phyloP scores from a whole-genome alignment of 225 moss, liverwort and hornwort species.

The Pseudisothecium myosuroides region DNA sequence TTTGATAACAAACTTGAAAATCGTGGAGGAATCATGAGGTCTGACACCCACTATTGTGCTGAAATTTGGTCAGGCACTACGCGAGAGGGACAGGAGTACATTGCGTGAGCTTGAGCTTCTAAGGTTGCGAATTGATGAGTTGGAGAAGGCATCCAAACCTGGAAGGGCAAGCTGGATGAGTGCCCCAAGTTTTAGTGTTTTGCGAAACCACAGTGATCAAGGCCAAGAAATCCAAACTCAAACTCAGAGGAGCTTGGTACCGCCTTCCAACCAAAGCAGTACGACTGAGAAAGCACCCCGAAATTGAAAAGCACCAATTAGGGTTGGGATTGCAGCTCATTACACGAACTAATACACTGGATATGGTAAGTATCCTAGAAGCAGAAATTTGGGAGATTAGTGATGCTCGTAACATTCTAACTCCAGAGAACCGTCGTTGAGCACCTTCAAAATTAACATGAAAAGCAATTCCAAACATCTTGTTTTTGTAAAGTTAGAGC shows the following conservation, averaged over 20 bases:
- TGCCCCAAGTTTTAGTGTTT: not conserved
- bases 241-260: not conserved
- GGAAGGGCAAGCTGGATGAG: not conserved
- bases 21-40: not conserved
- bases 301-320: not conserved
- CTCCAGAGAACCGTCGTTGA: too few relatives aligned
- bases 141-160: slow-evolving; percentile 5
- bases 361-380: not conserved
- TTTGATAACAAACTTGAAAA: not conserved
- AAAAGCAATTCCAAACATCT: not conserved
- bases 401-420: not conserved
- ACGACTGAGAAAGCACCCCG: slow-evolving; percentile 1
- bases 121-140: slow-evolving; percentile 10
- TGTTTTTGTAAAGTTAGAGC: not conserved
- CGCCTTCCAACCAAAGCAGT: not conserved
- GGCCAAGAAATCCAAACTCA: not conserved
- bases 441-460: not conserved
- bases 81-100: slow-evolving; percentile 2
- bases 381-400: not conserved
- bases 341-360: not conserved
- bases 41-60: not conserved
- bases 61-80: not conserved
- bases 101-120: slow-evolving; percentile 9
- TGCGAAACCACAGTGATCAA: not conserved
- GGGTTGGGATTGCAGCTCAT: not conserved